Percentiles rank a stretch among this genome's conserved stretches.
phyloP scores from a whole-genome alignment of 768 basidiomycete species.

The Boletus rex-veris region DNA sequence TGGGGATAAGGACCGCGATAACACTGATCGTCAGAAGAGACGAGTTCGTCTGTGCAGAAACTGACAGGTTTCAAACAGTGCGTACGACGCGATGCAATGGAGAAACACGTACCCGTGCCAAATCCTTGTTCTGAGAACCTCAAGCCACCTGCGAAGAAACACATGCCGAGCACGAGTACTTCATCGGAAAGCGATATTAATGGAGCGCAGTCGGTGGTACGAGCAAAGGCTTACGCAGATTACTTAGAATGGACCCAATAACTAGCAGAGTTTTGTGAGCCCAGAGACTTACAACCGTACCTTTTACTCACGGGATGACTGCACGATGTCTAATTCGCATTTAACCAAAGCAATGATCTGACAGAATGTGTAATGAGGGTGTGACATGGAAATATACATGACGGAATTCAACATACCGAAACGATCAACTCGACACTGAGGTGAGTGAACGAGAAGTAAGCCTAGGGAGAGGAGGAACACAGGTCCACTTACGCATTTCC shows the following conservation, averaged over 20 bases:
- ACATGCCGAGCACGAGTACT: slow-evolving; percentile 85
- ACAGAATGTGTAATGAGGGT: background rate
- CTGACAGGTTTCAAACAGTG: slow-evolving; percentile 32
- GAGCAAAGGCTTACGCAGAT: slow-evolving; percentile 46
- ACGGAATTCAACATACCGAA: slow-evolving; percentile 43
- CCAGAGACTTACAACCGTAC: background rate
- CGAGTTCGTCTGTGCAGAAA: slow-evolving; percentile 70
- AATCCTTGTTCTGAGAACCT: slow-evolving; percentile 79
- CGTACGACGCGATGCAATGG: background rate
- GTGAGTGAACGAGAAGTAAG: background rate
- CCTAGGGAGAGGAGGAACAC: background rate
- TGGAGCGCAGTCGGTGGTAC: background rate
- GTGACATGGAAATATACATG: background rate
- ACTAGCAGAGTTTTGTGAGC: slow-evolving; percentile 40
- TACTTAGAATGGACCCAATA: slow-evolving; percentile 79
- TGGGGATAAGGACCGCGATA: slow-evolving; percentile 72
- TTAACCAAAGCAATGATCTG: slow-evolving; percentile 79
- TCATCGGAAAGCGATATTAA: background rate
- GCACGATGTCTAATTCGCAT: slow-evolving; percentile 78
- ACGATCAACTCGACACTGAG: slow-evolving; percentile 59
- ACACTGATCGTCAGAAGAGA: slow-evolving; percentile 74
- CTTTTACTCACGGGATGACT: slow-evolving; percentile 61
- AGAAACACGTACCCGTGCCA: slow-evolving; percentile 51
- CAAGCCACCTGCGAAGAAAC: slow-evolving; percentile 79
- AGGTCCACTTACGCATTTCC: slow-evolving; percentile 29